These are phyloP conservation scores for Hypomontagnella monticulosa DNA, from an alignment of 495 filamentous ascomycete genomes.

Conservation along the genomic window DNA sequence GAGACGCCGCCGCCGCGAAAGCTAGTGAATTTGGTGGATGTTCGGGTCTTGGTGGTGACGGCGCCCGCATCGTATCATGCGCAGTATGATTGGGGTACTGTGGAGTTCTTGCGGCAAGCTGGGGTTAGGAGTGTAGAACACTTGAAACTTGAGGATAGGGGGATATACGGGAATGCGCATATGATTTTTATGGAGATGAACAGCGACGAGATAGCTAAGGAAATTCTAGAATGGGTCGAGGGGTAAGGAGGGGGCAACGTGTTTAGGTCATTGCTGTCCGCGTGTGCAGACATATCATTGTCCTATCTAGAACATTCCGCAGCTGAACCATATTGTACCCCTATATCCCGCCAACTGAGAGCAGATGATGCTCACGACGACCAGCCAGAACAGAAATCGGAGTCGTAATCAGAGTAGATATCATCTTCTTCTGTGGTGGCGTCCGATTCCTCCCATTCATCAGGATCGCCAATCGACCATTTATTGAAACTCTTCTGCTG, in stretches of 20 bases:
- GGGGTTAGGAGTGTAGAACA: slow-evolving; percentile 57
- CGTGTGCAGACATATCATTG: too few relatives aligned
- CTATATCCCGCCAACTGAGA: too few relatives aligned
- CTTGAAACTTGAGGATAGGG: slow-evolving; percentile 55
- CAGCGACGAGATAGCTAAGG: slow-evolving; percentile 58
- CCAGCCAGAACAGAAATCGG: too few relatives aligned
- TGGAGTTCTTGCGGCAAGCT: slow-evolving; percentile 64
- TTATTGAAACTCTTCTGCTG: slow-evolving; percentile 25
- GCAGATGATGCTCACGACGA: background rate
- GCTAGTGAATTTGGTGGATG: slow-evolving; percentile 58
- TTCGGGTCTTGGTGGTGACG: slow-evolving; percentile 61
- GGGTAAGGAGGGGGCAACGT: too few relatives aligned
- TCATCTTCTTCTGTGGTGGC: too few relatives aligned
- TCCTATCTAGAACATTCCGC: too few relatives aligned
- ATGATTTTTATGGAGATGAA: slow-evolving; percentile 71
- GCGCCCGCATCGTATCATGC: slow-evolving; percentile 65
- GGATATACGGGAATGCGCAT: slow-evolving; percentile 67
- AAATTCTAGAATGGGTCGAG: slow-evolving; percentile 56
- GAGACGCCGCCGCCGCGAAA: slow-evolving; percentile 53
- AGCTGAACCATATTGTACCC: too few relatives aligned
- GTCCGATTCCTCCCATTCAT: too few relatives aligned
- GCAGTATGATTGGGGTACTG: slow-evolving; percentile 66
- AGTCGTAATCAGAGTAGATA: too few relatives aligned
- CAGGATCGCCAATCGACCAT: slow-evolving; percentile 13
- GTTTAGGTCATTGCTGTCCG: too few relatives aligned